Evolutionary conservation across 2,329 filamentous ascomycete species (phyloP).

Genomic region (Aspergillus neoniger): DNA sequence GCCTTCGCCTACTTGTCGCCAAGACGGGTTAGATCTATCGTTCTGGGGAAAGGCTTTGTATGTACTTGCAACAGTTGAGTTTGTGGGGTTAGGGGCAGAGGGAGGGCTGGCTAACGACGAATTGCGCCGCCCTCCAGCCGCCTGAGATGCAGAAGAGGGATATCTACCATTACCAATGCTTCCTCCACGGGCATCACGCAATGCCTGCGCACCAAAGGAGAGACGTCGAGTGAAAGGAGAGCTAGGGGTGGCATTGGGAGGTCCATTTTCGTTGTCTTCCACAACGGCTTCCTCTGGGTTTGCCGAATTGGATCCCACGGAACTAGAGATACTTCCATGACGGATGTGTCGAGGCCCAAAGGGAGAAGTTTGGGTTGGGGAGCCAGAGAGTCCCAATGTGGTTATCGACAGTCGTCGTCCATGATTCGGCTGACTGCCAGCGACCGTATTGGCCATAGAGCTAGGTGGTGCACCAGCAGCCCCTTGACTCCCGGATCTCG

Average conservation of each 20-base stretch:
- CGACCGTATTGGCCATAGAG: slow-evolving; percentile 56
- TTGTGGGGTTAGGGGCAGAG: slow-evolving; percentile 20
- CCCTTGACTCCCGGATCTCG: slow-evolving; percentile 30
- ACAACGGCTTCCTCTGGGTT: slow-evolving; percentile 49
- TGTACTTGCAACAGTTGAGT: slow-evolving; percentile 41
- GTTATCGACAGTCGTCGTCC: slow-evolving; percentile 73
- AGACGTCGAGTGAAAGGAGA: slow-evolving; percentile 75
- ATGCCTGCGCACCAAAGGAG: slow-evolving; percentile 83
- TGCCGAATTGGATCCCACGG: slow-evolving; percentile 45
- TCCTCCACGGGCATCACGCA: slow-evolving; percentile 68
- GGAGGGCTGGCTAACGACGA: slow-evolving; percentile 28
- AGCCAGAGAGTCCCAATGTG: slow-evolving; percentile 72
- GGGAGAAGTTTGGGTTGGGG: slow-evolving; percentile 58
- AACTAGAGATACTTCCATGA: slow-evolving; percentile 70
- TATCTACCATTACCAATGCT: slow-evolving; percentile 65
- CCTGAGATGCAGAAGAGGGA: slow-evolving; percentile 44
- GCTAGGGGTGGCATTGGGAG: slow-evolving; percentile 61
- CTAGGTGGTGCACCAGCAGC: slow-evolving; percentile 26
- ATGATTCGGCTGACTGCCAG: slow-evolving; percentile 50
- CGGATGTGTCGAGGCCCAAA: slow-evolving; percentile 57
- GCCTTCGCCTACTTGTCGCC: slow-evolving; percentile 71
- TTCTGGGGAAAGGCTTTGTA: slow-evolving; percentile 36
- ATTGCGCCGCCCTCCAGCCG: slow-evolving; percentile 28
- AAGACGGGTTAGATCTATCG: slow-evolving; percentile 47
- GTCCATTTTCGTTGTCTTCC: slow-evolving; percentile 69